A percentile compares a stretch with the other conserved stretches of the same genome.
phyloP scores from a whole-genome alignment of 805 yeast genomes.

The Blastobotrys attinorum region DNA sequence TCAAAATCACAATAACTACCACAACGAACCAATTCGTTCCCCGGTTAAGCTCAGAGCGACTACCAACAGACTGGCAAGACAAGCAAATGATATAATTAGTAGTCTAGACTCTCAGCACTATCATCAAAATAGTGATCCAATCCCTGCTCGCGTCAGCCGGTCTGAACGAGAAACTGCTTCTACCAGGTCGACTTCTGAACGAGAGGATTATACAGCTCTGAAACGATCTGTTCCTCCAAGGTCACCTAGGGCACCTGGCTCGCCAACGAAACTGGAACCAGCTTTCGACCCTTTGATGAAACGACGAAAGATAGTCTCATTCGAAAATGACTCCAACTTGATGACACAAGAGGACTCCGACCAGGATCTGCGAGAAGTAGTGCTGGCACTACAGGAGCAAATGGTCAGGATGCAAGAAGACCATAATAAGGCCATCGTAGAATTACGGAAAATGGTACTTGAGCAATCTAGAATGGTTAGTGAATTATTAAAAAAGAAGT shows the following conservation, averaged over 20 bases:
- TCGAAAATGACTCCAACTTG: neutral
- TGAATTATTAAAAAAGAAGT: neutral
- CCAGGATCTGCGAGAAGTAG: constrained; percentile 1
- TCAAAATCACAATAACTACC: neutral
- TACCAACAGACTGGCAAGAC: constrained; percentile 4
- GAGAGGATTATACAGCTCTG: no score
- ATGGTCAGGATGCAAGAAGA: constrained; percentile 3
- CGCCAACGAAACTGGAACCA: neutral
- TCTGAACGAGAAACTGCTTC: neutral
- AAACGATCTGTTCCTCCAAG: neutral
- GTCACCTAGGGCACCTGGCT: neutral
- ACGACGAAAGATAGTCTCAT: constrained; percentile 5
- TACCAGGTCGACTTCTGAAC: no score
- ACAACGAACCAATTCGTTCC: constrained; percentile 4
- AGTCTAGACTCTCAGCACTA: no score
- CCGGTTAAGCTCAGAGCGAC: constrained; percentile 4
- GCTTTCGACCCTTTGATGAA: neutral
- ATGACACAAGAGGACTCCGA: neutral
- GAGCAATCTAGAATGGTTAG: neutral
- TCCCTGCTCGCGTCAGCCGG: no score
- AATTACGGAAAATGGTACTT: neutral
- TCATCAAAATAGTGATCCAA: no score
- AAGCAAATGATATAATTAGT: neutral
- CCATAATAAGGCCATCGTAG: neutral
- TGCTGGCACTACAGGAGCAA: constrained; percentile 4